A percentile compares a stretch with the other conserved stretches of the same genome.
Conservation (phyloP, 441 rosid species). For the Euphorbia celastroides region DNA sequence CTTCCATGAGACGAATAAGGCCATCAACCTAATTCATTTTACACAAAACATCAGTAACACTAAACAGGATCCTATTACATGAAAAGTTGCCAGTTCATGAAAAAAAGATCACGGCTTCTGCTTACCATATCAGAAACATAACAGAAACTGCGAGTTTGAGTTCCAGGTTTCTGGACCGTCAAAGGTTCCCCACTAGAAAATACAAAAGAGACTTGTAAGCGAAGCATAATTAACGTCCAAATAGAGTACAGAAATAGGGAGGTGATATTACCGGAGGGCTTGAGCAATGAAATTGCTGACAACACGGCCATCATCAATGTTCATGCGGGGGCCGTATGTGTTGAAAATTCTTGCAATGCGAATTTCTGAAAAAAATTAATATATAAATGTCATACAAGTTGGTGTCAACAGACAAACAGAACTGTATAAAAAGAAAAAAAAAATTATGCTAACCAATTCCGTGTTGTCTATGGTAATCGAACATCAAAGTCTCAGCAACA, state of each 20-base stretch:
- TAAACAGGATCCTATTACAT: background rate
- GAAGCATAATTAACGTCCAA: background rate
- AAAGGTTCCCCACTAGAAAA: constrained; percentile 63
- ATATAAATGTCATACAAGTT: constrained; percentile 3
- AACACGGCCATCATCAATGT: constrained; percentile 97
- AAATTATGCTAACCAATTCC: constrained; percentile 54
- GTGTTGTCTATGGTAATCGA: constrained; percentile 96
- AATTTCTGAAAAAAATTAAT: constrained; percentile 39
- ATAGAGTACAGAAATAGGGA: background rate
- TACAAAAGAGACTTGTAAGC: background rate
- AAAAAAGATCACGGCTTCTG: background rate
- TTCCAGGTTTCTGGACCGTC: constrained; percentile 88
- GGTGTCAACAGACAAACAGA: constrained; percentile 4
- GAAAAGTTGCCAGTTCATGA: background rate
- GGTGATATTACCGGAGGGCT: constrained; percentile 55
- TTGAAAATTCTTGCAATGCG: constrained; percentile 92
- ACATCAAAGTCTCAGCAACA: constrained; percentile 94
- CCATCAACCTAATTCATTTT: constrained; percentile 62
- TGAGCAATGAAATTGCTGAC: constrained; percentile 98
- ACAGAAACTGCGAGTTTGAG: constrained; percentile 96
- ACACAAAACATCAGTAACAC: background rate
- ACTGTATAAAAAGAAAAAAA: background rate
- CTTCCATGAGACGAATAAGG: constrained; percentile 85
- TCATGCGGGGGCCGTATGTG: constrained; percentile 98
- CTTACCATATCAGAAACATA: constrained; percentile 92